These are phyloP conservation scores for Galerina marginata DNA, from an alignment of 768 basidiomycete genomes.

Conservation along the genomic window DNA sequence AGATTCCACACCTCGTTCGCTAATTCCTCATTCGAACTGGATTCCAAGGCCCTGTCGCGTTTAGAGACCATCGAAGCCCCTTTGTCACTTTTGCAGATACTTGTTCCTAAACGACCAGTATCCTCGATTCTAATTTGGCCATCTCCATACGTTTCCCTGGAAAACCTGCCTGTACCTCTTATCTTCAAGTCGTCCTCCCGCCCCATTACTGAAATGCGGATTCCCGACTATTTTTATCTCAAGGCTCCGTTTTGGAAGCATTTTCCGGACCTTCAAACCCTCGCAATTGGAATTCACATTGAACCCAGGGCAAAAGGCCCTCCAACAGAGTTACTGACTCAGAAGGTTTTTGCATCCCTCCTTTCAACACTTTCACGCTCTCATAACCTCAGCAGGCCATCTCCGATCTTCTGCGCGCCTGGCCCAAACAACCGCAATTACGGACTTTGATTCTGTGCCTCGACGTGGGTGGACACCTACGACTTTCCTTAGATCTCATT, in stretches of 20 bases:
- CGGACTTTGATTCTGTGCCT: not conserved
- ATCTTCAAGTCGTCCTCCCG: not conserved
- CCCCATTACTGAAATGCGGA: not conserved
- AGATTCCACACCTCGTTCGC: not conserved
- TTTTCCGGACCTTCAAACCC: slow-evolving; percentile 5
- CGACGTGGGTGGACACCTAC: not conserved
- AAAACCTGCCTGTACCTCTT: not conserved
- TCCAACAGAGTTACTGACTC: not conserved
- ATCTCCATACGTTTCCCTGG: not conserved
- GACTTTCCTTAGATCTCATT: no score
- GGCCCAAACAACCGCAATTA: not conserved
- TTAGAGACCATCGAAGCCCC: slow-evolving; percentile 1
- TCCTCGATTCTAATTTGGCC: not conserved
- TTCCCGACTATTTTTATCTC: not conserved
- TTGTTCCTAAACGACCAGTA: not conserved
- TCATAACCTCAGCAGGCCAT: not conserved
- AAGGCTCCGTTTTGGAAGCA: slow-evolving; percentile 6
- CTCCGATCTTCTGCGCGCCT: not conserved
- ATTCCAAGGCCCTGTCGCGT: not conserved
- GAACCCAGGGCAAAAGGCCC: no score
- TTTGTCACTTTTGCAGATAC: not conserved
- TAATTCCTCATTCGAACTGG: not conserved
- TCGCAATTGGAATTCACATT: not conserved
- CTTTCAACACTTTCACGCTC: not conserved
- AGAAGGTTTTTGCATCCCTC: not conserved